Base-by-base conservation (phyloP, 345 rosid species). In the Euphorbia tirucalli region DNA sequence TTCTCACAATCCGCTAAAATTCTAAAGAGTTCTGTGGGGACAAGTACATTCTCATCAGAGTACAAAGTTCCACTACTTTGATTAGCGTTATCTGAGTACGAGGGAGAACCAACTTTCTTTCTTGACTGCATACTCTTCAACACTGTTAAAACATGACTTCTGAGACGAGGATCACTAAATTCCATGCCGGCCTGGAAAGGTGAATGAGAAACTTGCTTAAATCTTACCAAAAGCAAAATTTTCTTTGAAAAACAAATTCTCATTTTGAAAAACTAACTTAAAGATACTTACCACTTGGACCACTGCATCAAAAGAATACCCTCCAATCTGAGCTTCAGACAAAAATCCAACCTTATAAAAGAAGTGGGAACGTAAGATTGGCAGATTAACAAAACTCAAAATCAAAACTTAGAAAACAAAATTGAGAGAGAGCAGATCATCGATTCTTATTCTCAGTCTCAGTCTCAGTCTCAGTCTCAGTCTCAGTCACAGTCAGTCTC, bases 251-350 rank as follows among this genome's bases (percentile, higher is more conserved):
- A 44, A 66, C 0, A 49, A 19, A 49, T 14, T 49, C n/a, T 18
- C 14, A 49, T 19, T 49, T 49, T 49, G 21, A 15, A 49, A n/a
- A 3, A n/a, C 6, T 3, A 71, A 68, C 54, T 48, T 56, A 61
- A 73, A 61, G n/a, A 63, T 43, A 82, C 88, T 80, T 88, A 90
- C 97, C 58, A 92, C 93, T 88, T 83, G 84, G 75, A 90, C 78
- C 70, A 95, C 93, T 31, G 79, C 76, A 75, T 95, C 96, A 79
- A 85, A 92, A 78, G 93, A 86, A 77, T 85, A 92, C 65, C 93
- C 99, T 81, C 99, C 99, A 75, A 84, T 80, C 75, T 95, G 97
- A 83, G 99, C 97, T 85, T 95, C 99, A 70, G 87, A 84, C 72
- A 95, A 78, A 85, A 90, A 95, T 70, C 99, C 99, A 75, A 95